phyloP scores from a whole-genome alignment of 768 basidiomycete genomes.

The Psilocybe cyanescens region DNA sequence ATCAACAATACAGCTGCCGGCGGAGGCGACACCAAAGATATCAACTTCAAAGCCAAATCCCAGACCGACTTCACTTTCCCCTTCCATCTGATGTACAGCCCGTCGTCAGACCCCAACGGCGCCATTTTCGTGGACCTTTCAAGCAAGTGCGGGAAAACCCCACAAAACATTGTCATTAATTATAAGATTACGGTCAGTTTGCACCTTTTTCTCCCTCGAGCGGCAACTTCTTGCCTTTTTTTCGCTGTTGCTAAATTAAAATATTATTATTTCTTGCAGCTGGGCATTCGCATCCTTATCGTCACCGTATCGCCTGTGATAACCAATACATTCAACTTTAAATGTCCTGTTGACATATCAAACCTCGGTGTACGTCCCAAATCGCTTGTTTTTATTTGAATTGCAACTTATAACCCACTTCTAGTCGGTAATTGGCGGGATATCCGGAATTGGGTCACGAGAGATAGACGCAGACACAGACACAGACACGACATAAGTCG shows the following conservation, averaged over 20 bases:
- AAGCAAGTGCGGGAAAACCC: constrained; percentile 60
- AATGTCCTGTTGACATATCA: constrained; percentile 56
- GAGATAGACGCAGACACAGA: too few species aligned
- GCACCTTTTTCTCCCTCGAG: background rate
- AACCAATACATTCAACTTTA: constrained; percentile 60
- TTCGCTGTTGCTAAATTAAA: background rate
- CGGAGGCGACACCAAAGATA: constrained; percentile 51
- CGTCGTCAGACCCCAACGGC: constrained; percentile 51
- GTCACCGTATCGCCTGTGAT: constrained; percentile 71
- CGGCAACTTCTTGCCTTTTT: constrained; percentile 1
- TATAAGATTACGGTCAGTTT: constrained; percentile 68
- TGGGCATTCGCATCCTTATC: constrained; percentile 67
- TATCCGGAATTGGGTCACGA: background rate
- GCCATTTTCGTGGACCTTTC: constrained; percentile 65
- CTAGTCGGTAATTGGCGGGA: too few species aligned
- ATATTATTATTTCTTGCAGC: constrained; percentile 34
- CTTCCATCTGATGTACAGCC: constrained; percentile 67
- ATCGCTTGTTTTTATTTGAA: background rate
- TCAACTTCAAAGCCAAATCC: constrained; percentile 53
- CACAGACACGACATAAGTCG: background rate
- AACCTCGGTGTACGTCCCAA: constrained; percentile 24
- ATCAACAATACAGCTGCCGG: constrained; percentile 74
- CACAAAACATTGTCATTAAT: constrained; percentile 56
- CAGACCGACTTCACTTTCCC: constrained; percentile 78
- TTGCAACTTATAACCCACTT: too few species aligned